phyloP scores from a whole-genome alignment of 1,139 yeast genomes.

The Zygosaccharomyces pseudobailii region DNA sequence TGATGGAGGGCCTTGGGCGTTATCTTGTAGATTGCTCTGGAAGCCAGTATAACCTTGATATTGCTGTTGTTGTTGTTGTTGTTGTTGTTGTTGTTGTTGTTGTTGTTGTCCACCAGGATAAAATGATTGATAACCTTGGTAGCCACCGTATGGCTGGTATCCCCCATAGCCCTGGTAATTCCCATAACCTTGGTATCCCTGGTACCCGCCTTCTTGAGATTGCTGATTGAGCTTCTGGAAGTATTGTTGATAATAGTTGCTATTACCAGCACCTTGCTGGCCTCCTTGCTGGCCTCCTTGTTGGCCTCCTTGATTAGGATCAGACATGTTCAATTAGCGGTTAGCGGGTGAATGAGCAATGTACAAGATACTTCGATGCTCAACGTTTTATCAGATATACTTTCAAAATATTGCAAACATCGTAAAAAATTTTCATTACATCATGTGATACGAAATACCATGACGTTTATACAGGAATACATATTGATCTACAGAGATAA shows the following conservation, averaged over 20 bases:
- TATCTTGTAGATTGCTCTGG: conserved; percentile 29
- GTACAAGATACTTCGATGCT: not conserved
- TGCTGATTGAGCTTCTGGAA: conserved; percentile 35
- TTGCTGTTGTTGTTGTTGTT: conserved; percentile 21
- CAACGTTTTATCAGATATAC: not conserved
- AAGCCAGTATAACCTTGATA: conserved; percentile 12
- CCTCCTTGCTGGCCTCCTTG: conserved; percentile 25
- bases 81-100: conserved; percentile 21
- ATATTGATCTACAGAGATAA: conserved; percentile 7
- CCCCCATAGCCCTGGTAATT: conserved; percentile 24
- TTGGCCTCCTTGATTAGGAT: conserved; percentile 20
- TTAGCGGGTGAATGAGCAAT: not conserved
- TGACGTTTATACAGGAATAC: not conserved
- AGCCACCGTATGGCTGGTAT: conserved; percentile 26
- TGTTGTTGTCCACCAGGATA: conserved; percentile 24
- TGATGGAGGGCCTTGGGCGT: conserved; percentile 25
- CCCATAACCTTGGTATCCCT: conserved; percentile 33
- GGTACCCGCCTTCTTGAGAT: conserved; percentile 31
- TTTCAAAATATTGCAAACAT: not conserved
- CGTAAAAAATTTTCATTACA: not conserved
- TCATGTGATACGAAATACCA: not conserved
- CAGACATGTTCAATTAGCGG: conserved; percentile 22
- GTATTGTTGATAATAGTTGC: conserved; percentile 36
- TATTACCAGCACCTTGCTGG: conserved; percentile 29
- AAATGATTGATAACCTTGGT: conserved; percentile 15